Base-by-base conservation (phyloP, 495 filamentous ascomycete genomes). In the Lichina pygmaea region DNA sequence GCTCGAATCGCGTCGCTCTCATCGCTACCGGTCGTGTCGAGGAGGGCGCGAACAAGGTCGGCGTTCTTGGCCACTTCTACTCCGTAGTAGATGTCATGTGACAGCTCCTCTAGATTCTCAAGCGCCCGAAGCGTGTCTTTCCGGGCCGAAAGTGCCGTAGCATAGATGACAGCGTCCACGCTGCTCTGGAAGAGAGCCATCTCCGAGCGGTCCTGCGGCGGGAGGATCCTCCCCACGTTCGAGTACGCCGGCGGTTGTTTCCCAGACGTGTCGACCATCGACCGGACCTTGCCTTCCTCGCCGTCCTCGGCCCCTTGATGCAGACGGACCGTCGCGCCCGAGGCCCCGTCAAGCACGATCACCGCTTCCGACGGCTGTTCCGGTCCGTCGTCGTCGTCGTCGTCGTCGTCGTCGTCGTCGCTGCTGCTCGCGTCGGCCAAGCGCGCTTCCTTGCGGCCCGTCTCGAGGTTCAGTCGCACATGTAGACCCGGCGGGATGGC, bases 61-160 rank as follows among this genome's bases (percentile, higher is more conserved):
- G 73, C 57, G 24, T 24, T 24, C 24, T 24, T 24, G 24, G 4
- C 24, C 24, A 24, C 24, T 24, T 2, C 24, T 24, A 24, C 24
- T n/a, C 76, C 76, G 60, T 75, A 79, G 60, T 78, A 75, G 50
- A 75, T 67, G 51, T 74, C 73, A 53, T 80, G 73, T 5, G 42
- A 33, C 9, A 48, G 46, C 6, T 47, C 45, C 42, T 47, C 62
- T 32, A 77, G 57, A 7, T 76, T 72, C 41, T 65, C 61, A 9
- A 80, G 62, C 40, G 60, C 57, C 16, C 65, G 55, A 10, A 79
- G 61, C 7, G 65, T 60, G 7, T 48, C 45, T 24, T 24, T 4
- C 24, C 24, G 1, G 39, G 62, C 58, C 4, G 11, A 49, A 34
- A 38, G 47, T 32, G 41, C 31, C 8, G 11, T 45, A 16, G 39